Percentiles rank a stretch among this genome's conserved stretches.
phyloP scores from a whole-genome alignment of 2,329 filamentous ascomycete species.

The Calonectria naviculata region DNA sequence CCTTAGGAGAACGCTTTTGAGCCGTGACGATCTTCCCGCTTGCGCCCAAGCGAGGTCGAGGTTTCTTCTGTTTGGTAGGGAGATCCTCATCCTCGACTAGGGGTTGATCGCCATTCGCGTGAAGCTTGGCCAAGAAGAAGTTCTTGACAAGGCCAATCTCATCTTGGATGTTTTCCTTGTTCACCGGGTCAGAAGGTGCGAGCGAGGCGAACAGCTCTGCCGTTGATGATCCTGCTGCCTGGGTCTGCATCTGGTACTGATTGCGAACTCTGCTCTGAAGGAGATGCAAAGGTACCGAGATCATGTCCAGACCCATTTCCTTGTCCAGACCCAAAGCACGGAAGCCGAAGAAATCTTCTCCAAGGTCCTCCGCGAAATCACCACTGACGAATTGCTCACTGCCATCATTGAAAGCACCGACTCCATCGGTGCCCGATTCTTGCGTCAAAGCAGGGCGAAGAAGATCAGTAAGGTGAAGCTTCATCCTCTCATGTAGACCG shows the following conservation, averaged over 20 bases:
- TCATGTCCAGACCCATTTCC: conserved; percentile 87
- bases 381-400: conserved; percentile 97
- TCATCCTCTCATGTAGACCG: conserved; percentile 94
- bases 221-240: conserved; percentile 68
- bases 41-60: conserved; percentile 70
- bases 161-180: conserved; percentile 77
- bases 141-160: conserved; percentile 91
- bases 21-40: conserved; percentile 90
- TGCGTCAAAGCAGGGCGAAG: conserved; percentile 84
- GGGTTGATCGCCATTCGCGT: conserved; percentile 82
- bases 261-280: conserved; percentile 91
- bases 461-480: conserved; percentile 90
- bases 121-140: conserved; percentile 91
- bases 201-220: conserved; percentile 75
- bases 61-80: conserved; percentile 89
- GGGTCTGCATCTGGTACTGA: conserved; percentile 81
- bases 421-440: conserved; percentile 85
- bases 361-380: conserved; percentile 97
- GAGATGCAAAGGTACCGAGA: conserved; percentile 93
- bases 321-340: conserved; percentile 92
- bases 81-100: conserved; percentile 95
- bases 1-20: conserved; percentile 83
- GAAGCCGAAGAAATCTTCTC: conserved; percentile 99
- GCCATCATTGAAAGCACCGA: conserved; percentile 92
- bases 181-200: conserved; percentile 80